A percentile compares a stretch with the other conserved stretches of the same genome.
Conservation (phyloP, 2,329 filamentous ascomycete species). For the Colletotrichum tamarilloi region DNA sequence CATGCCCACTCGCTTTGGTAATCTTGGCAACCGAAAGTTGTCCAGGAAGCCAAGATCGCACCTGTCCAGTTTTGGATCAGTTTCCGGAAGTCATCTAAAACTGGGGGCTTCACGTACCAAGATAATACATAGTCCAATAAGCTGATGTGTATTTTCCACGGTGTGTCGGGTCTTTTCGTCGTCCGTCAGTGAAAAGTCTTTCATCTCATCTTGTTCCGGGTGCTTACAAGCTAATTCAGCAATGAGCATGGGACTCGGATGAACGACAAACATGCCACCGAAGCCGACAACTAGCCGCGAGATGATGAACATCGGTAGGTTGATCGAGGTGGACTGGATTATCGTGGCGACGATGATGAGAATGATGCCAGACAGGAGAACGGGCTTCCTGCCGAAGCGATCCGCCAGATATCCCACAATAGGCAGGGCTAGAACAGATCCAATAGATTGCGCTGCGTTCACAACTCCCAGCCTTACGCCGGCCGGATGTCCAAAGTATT, state of each 20-base stretch:
- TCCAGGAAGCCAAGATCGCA: constrained; percentile 36
- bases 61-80: neutral
- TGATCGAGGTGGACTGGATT: constrained; percentile 50
- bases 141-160: constrained; percentile 46
- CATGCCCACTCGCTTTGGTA: constrained; percentile 24
- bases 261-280: constrained; percentile 52
- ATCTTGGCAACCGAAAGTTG: constrained; percentile 30
- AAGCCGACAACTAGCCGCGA: constrained; percentile 47
- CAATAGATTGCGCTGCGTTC: constrained; percentile 55
- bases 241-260: constrained; percentile 48
- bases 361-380: constrained; percentile 48
- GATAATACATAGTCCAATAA: constrained; percentile 49
- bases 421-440: constrained; percentile 54
- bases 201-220: too few relatives aligned
- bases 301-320: constrained; percentile 48
- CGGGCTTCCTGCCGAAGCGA: constrained; percentile 50
- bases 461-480: constrained; percentile 49
- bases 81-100: neutral
- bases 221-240: constrained; percentile 43
- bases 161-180: constrained; percentile 43
- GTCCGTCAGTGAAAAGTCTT: too few relatives aligned
- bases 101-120: neutral
- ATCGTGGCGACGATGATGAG: constrained; percentile 48
- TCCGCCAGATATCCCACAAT: constrained; percentile 52
- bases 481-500: constrained; percentile 44